Evolutionary conservation across 1,284 basidiomycete genomes (phyloP).

Genomic region (Spongispora temasekensis): DNA sequence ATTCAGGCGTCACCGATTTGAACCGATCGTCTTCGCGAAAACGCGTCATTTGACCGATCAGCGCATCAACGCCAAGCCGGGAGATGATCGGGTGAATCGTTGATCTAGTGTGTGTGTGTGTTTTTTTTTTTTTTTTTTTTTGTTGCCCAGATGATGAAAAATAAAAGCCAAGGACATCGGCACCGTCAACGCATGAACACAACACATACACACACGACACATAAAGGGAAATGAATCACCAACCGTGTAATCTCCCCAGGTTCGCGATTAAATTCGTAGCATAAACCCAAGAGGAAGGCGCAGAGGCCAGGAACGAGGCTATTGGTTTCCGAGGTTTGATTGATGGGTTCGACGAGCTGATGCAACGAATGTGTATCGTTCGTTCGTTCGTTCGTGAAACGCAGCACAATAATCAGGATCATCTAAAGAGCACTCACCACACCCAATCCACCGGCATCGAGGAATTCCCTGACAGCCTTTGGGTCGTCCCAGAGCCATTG

Average conservation of each 20-base stretch:
- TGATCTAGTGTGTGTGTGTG: no score
- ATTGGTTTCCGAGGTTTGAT: slow-evolving; percentile 86
- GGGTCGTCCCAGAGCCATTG: slow-evolving; percentile 99
- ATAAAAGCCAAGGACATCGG: not conserved
- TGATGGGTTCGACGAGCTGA: slow-evolving; percentile 92
- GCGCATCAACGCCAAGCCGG: slow-evolving; percentile 83
- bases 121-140: no score
- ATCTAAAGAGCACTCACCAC: slow-evolving; percentile 58
- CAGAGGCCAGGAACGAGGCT: slow-evolving; percentile 89
- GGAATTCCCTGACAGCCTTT: slow-evolving; percentile 82
- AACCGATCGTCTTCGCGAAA: slow-evolving; percentile 92
- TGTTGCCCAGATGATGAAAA: not conserved
- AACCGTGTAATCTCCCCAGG: slow-evolving; percentile 89
- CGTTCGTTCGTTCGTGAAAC: no score
- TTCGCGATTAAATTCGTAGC: slow-evolving; percentile 94
- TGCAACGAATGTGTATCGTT: no score
- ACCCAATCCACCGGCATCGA: slow-evolving; percentile 88
- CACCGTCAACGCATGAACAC: not conserved
- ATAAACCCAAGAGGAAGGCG: slow-evolving; percentile 89
- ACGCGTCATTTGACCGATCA: slow-evolving; percentile 84
- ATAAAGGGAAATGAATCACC: slow-evolving; percentile 15
- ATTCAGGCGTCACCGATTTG: slow-evolving; percentile 85
- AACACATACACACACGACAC: not conserved
- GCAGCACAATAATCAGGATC: no score
- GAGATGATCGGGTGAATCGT: slow-evolving; percentile 88